Conservation (phyloP, 768 basidiomycete genomes). For the Tylopilus vinaceipallidus region DNA sequence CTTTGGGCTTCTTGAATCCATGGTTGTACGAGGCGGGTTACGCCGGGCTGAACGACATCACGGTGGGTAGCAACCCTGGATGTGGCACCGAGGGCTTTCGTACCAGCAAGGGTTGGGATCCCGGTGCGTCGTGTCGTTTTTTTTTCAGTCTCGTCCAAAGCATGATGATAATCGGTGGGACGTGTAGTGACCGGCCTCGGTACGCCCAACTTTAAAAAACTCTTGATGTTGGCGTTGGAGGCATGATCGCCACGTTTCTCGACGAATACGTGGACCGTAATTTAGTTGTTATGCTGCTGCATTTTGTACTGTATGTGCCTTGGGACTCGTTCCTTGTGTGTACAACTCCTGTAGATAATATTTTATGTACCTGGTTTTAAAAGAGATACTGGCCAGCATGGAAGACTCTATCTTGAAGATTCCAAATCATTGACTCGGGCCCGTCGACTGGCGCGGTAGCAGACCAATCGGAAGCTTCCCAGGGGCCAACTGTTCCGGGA, state of each 20-base stretch:
- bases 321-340: too few relatives aligned
- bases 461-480: too few relatives aligned
- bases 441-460: too few relatives aligned
- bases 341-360: too few relatives aligned
- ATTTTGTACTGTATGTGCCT: too few relatives aligned
- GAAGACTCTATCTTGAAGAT: too few relatives aligned
- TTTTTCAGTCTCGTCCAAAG: not conserved
- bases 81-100: constrained; percentile 69
- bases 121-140: constrained; percentile 37
- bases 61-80: constrained; percentile 51
- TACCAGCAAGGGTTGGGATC: constrained; percentile 59
- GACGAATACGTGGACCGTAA: not conserved
- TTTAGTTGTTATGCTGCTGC: too few relatives aligned
- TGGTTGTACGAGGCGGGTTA: constrained; percentile 44
- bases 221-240: constrained; percentile 38
- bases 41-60: constrained; percentile 53
- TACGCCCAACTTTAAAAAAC: constrained; percentile 49
- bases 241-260: not conserved
- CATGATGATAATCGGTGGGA: not conserved
- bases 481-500: too few relatives aligned
- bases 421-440: too few relatives aligned
- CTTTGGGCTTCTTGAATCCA: constrained; percentile 70
- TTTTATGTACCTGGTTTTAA: too few relatives aligned
- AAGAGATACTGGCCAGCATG: too few relatives aligned
- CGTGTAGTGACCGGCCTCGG: constrained; percentile 52